Base-by-base conservation (phyloP, 352 stramenopile species). In the Globisporangium mamillatum region DNA sequence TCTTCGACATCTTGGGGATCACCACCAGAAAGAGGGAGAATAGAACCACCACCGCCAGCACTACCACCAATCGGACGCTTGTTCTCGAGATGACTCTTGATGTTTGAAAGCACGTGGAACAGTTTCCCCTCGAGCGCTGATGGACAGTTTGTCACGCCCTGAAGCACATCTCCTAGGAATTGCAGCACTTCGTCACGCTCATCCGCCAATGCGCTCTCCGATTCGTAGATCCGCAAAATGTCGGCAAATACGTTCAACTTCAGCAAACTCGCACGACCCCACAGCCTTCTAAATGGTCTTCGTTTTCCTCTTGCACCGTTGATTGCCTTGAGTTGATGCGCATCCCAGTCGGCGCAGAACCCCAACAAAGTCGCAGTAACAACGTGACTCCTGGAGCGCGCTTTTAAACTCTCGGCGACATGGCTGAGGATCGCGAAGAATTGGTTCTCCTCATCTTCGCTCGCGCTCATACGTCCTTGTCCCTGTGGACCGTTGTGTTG, bases 201-300 rank as follows among this genome's bases (percentile, higher is more conserved):
- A 60, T 74, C 25, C 16, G 16, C 20, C 3, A 88, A 14, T 2
- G 70, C 66, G 10, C 57, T 44, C 32, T 70, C 32, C 22, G 22
- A 73, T 20, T 64, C 72, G 20, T 80, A 86, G 12, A 71, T 72
- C 5, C 72, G 62, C 4, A 88, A 63, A 53, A 86, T 67, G 44
- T 86, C 63, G 0, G 64, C 55, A 1, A 83, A 53, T 8, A 83
- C 64, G 48, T 83, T 29, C 60, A 66, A 74, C 38, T 29, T 74
- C 58, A 48, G 67, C 34, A 73, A 86, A 74, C 73, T 70, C 7
- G 67, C 64, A 9, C 66, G 71, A 52, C 60, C 70, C 66, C 60
- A 69, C 18, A 62, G 32, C 4, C 56, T 16, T 22, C 7, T 50
- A 14, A 32, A 50, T 6, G n/a, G 20, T 3, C 32, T 7, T 71